Conservation (phyloP, 108 stramenopile species). For the Phaeodactylum tricornutum region DNA sequence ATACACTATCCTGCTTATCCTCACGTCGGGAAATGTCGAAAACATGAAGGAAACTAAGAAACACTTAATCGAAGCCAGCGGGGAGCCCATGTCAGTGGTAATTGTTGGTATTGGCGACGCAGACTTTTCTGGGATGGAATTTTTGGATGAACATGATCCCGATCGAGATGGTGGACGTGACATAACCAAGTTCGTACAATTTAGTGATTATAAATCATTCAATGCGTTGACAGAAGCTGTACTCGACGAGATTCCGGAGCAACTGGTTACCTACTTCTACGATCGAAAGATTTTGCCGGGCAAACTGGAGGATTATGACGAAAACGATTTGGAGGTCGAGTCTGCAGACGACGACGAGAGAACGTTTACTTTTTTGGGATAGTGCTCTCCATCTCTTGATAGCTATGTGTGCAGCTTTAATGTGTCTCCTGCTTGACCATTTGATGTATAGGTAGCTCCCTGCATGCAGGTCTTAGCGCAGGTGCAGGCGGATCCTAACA, state of each 20-base stretch:
- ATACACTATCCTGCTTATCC: slow-evolving; percentile 84
- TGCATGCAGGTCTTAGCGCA: not conserved
- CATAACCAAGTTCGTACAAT: slow-evolving; percentile 47
- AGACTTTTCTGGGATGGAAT: slow-evolving; percentile 71
- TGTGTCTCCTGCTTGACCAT: no score
- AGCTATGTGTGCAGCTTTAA: not conserved
- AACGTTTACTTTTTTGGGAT: slow-evolving; percentile 44
- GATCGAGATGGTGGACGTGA: slow-evolving; percentile 24
- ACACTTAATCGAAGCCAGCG: slow-evolving; percentile 44
- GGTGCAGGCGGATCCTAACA: not conserved
- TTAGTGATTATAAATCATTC: slow-evolving; percentile 42
- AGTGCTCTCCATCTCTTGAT: not conserved
- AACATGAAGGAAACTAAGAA: slow-evolving; percentile 77
- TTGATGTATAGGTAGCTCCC: not conserved
- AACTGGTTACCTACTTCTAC: slow-evolving; percentile 61
- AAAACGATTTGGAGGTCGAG: slow-evolving; percentile 15
- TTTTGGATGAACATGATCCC: slow-evolving; percentile 61
- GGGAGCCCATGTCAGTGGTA: slow-evolving; percentile 72
- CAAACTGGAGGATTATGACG: slow-evolving; percentile 17
- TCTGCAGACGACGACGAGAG: slow-evolving; percentile 37
- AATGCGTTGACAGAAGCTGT: slow-evolving; percentile 63
- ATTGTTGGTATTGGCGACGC: slow-evolving; percentile 85
- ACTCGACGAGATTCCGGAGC: slow-evolving; percentile 76
- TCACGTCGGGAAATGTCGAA: slow-evolving; percentile 86
- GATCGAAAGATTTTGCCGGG: slow-evolving; percentile 49